Evolutionary conservation across 352 stramenopile genomes (phyloP), one percentile per base, ranked within the genome.

Genomic region (Phytopythium delawarense): DNA sequence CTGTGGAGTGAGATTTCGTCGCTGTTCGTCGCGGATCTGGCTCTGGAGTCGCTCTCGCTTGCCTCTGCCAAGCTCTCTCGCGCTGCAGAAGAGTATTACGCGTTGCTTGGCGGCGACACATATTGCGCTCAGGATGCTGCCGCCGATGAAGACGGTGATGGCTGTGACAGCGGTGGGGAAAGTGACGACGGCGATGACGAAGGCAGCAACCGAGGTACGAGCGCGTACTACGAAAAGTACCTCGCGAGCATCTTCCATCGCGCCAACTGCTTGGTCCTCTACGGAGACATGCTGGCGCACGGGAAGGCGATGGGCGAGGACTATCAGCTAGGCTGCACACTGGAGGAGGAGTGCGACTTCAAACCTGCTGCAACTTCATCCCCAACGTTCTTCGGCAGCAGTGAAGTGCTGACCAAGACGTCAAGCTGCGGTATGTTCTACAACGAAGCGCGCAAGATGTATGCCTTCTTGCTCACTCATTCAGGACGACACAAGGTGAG

Each of bases 11-110:
- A 83, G n/a, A 49, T 40, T 2, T 61, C 61, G 2, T 56, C 53
- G 2, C 49, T 63, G 11, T 88, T 89, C 50, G 77, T 66, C 3
- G 66, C 71, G 3, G 76, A 87, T 61, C 48, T 92, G 44, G 76
- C 79, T 0, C 74, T 79, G 62, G 78, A 92, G 45, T 79, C 80
- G 2, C 44, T 89, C n/a, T 89, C 79, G 6, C 65, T 89, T 13
- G 81, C 81, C 2, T 85, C 77, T 3, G 69, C 70, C 11, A 89
- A 90, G 66, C 70, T 92, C 4, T 64, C 71, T 16, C 61, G 62
- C 35, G 81, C 79, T 3, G 78, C 69, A 16, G 58, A 68, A 30
- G 60, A 74, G n/a, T 61, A 77, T 7, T 16, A 18, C 7, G 18
- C 8, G 2, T 28, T 61, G 15, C 39, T 61, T n/a, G 37, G 55